Conservation (phyloP, 2,329 filamentous ascomycete genomes). For the Huntiella moniliformis region DNA sequence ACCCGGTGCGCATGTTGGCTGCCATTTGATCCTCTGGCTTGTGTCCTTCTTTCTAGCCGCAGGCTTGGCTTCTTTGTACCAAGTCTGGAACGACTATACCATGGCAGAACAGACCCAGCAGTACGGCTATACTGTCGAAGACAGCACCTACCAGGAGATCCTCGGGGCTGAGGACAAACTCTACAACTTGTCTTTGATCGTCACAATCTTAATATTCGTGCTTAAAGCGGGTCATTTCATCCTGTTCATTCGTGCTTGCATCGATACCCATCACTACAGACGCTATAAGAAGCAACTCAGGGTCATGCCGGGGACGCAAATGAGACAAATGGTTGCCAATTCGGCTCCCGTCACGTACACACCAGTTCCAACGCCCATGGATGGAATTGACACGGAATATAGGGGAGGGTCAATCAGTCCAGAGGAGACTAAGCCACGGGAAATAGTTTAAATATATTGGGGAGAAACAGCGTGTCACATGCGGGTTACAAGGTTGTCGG, state of each 20-base stretch:
- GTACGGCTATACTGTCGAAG: not conserved
- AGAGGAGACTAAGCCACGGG: too few relatives aligned
- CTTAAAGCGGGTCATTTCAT: not conserved
- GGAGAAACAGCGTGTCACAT: too few relatives aligned
- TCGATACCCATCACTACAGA: constrained; percentile 1
- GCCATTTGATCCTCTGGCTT: constrained; percentile 15
- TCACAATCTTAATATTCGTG: not conserved
- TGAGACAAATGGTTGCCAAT: too few relatives aligned
- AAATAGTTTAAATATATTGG: too few relatives aligned
- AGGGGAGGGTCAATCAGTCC: too few relatives aligned
- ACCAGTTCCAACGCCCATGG: too few relatives aligned
- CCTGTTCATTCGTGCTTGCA: constrained; percentile 3
- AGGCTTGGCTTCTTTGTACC: not conserved
- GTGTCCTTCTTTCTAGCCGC: not conserved
- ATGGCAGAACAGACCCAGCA: not conserved
- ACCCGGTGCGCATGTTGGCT: constrained; percentile 10
- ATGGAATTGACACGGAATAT: too few relatives aligned
- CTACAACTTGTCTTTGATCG: not conserved
- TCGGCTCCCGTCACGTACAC: too few relatives aligned
- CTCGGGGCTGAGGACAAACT: not conserved
- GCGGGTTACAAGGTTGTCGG: too few relatives aligned
- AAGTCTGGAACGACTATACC: not conserved
- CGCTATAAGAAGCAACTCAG: too few relatives aligned
- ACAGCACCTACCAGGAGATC: not conserved
- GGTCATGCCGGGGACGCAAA: too few relatives aligned